Percentiles rank a stretch among this genome's conserved stretches.
These are phyloP conservation scores for Chaetothyriales sp. DNA, from an alignment of 2,329 filamentous ascomycete genomes.

Conservation along the genomic window DNA sequence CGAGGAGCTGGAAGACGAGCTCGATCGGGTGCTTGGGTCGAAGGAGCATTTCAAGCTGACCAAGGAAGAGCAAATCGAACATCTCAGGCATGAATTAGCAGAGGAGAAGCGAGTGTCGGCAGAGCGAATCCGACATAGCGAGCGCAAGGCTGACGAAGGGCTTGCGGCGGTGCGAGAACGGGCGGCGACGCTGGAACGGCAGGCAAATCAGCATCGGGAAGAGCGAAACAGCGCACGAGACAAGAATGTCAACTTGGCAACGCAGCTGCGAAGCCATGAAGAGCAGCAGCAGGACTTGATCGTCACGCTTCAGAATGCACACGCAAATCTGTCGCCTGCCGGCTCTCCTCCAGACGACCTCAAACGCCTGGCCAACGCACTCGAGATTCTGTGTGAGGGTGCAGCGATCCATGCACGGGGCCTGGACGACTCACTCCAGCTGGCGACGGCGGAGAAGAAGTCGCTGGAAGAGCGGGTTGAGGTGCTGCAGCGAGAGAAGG, in stretches of 20 bases:
- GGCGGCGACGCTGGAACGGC: conserved; percentile 44
- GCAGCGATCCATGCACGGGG: conserved; percentile 47
- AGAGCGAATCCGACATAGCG: conserved; percentile 44
- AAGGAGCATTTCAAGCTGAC: conserved; percentile 66
- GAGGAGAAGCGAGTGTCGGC: conserved; percentile 29
- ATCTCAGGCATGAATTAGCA: conserved; percentile 55
- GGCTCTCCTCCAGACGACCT: conserved; percentile 43
- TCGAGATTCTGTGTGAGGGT: conserved; percentile 46
- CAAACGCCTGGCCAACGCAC: conserved; percentile 44
- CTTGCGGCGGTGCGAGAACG: conserved; percentile 46
- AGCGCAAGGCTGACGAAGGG: conserved; percentile 40
- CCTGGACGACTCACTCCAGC: conserved; percentile 45
- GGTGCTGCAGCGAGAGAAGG: conserved; percentile 46
- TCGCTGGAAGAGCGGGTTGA: conserved; percentile 41
- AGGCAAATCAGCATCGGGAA: conserved; percentile 44
- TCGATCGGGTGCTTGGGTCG: conserved; percentile 71
- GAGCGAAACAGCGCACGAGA: conserved; percentile 26
- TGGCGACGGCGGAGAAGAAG: conserved; percentile 52
- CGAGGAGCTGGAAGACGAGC: conserved; percentile 83
- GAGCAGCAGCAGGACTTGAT: conserved; percentile 40
- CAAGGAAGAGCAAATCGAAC: conserved; percentile 53
- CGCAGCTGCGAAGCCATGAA: conserved; percentile 39
- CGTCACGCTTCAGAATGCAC: conserved; percentile 44
- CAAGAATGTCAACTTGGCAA: conserved; percentile 36
- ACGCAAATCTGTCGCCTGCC: conserved; percentile 44